Evolutionary conservation across 805 yeast species (phyloP).

Genomic region (Naumovozyma baii): DNA sequence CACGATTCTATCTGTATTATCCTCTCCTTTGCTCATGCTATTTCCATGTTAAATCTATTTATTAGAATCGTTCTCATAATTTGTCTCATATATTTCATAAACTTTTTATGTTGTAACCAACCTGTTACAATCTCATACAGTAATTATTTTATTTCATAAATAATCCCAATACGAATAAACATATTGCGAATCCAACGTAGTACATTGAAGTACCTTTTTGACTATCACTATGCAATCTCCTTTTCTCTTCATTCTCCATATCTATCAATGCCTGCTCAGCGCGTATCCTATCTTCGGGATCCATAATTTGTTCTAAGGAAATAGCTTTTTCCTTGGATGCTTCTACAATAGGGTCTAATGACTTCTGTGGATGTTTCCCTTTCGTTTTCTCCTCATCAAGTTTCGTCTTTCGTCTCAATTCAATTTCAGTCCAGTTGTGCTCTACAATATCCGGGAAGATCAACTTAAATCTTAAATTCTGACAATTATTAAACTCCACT

Average conservation of each 20-base stretch:
- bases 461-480: constrained; percentile 46
- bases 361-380: constrained; percentile 4
- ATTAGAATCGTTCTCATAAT: no score
- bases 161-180: constrained; percentile 25
- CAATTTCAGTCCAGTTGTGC: constrained; percentile 19
- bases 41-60: no score
- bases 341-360: constrained; percentile 18
- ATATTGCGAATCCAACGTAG: constrained; percentile 30
- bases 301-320: constrained; percentile 35
- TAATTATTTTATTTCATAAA: constrained; percentile 22
- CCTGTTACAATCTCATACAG: no score
- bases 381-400: constrained; percentile 5
- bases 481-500: constrained; percentile 46
- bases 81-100: no score
- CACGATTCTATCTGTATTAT: no score
- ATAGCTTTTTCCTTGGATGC: constrained; percentile 28
- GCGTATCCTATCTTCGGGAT: constrained; percentile 64
- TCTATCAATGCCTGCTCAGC: constrained; percentile 27
- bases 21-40: no score
- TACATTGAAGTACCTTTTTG: constrained; percentile 7
- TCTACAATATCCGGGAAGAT: constrained; percentile 64
- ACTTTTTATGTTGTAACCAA: no score
- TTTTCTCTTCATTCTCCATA: constrained; percentile 1
- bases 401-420: constrained; percentile 11
- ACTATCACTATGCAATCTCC: constrained; percentile 1